phyloP scores from a whole-genome alignment of 805 yeast species.

The Nakazawaea populi region DNA sequence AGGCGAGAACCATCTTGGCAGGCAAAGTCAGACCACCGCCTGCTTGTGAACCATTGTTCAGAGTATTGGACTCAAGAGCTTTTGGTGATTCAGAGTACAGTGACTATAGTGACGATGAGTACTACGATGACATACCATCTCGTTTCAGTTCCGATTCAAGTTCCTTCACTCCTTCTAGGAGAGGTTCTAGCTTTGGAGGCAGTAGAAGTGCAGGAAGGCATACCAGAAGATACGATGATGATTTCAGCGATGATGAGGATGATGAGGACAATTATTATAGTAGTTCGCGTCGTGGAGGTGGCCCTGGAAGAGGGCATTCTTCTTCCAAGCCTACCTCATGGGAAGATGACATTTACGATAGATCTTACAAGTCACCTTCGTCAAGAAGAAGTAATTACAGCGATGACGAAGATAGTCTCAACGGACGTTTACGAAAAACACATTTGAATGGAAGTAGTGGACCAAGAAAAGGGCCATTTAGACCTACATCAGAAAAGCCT shows the following conservation, averaged over 20 bases:
- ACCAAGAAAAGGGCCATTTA: constrained; percentile 19
- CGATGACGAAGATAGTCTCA: constrained; percentile 9
- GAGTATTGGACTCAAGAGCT: constrained; percentile 80
- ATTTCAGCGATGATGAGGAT: constrained; percentile 21
- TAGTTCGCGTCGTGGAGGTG: not conserved
- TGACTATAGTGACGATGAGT: constrained; percentile 52
- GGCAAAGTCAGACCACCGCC: constrained; percentile 95
- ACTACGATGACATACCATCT: constrained; percentile 73
- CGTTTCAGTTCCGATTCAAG: constrained; percentile 55
- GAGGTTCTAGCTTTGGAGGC: constrained; percentile 11
- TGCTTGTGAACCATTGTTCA: constrained; percentile 78
- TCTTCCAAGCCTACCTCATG: constrained; percentile 40
- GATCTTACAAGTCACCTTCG: constrained; percentile 23
- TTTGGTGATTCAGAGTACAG: constrained; percentile 53
- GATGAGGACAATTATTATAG: constrained; percentile 24
- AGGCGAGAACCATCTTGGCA: constrained; percentile 76
- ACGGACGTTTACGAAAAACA: constrained; percentile 19
- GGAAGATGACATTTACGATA: constrained; percentile 86
- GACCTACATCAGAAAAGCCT: constrained; percentile 27
- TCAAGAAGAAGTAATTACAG: constrained; percentile 4
- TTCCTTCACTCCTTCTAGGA: constrained; percentile 23
- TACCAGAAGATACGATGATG: constrained; percentile 21
- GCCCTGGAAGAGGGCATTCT: constrained; percentile 1
- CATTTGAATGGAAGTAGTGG: constrained; percentile 17
- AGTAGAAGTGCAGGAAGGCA: constrained; percentile 11